Conservation (phyloP, 306 rosid genomes). For the Styphnolobium japonicum region DNA sequence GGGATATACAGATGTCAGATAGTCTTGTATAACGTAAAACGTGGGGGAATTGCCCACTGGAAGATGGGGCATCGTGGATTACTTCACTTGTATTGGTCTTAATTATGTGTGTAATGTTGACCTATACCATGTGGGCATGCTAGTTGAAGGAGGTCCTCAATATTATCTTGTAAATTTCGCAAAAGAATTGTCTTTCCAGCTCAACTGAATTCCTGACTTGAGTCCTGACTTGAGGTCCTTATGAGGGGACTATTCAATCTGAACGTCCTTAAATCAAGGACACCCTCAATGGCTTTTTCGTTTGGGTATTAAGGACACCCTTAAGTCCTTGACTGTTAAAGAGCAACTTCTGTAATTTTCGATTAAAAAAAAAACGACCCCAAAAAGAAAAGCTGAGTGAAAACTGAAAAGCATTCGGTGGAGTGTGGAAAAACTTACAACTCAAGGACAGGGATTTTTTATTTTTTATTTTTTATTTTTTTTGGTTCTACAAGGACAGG, state of each 20-base stretch:
- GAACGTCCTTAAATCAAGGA: conserved; percentile 33
- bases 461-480: too few relatives aligned
- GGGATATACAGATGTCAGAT: background rate
- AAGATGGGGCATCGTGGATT: conserved; percentile 35
- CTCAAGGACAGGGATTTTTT: conserved; percentile 21
- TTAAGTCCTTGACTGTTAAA: conserved; percentile 4
- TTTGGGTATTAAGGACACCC: background rate
- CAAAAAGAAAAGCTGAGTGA: conserved; percentile 10
- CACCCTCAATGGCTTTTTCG: background rate
- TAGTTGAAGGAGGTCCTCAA: conserved; percentile 29
- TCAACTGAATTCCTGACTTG: conserved; percentile 24
- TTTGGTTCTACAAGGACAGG: too few relatives aligned
- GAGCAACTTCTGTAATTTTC: conserved; percentile 15
- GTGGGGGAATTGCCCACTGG: conserved; percentile 5
- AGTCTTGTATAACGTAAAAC: background rate
- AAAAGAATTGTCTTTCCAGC: conserved; percentile 36
- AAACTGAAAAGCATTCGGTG: too few relatives aligned
- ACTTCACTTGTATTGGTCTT: conserved; percentile 31
- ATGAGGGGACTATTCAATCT: conserved; percentile 42
- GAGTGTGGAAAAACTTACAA: conserved; percentile 17
- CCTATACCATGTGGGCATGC: conserved; percentile 48
- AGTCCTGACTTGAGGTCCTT: conserved; percentile 12
- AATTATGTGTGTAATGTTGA: conserved; percentile 20
- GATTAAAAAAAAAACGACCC: conserved; percentile 7
- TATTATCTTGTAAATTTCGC: conserved; percentile 25